Evolutionary conservation across 1,284 basidiomycete species (phyloP), one percentile per base, ranked within the genome.

Genomic region (Thecaphora thlaspeos): DNA sequence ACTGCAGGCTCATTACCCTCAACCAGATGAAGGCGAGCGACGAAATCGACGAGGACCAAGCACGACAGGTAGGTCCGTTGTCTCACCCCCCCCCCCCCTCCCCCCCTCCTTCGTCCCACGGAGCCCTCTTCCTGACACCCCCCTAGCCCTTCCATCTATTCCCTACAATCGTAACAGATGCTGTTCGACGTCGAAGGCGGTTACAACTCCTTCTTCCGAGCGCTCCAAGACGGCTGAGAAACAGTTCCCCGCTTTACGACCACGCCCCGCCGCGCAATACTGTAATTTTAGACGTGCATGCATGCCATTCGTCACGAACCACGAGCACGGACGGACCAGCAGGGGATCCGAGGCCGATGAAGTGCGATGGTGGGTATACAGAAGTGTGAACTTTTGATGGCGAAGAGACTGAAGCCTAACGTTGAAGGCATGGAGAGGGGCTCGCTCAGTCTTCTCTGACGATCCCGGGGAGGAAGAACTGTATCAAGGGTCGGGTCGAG

Each of bases 1-100:
- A 30, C n/a, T 36, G 3, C 61, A 93, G 91, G 92, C 83, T 97
- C 38, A 98, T 98, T 71, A 90, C 89, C 4, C 83, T 98, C 38
- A 98, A 98, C 70, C 88, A 87, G 2, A 95, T 97, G 91, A 91
- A 91, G 76, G 95, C 91, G 5, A 91, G 90, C 24, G 94, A 97
- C 71, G 92, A 96, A 79, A 88, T 98, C 46, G 88, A 89, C 1
- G 93, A 98, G 55, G 93, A 97, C 66, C 92, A 98, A 75, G 88
- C 90, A 1, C 82, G 95, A 53, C 92, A 96, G 83, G 91, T 89
- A 53, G 17, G 32, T 28, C 26, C 26, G 26, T 11, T 28, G 47
- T 82, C 71, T 40, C 3, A n/a, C 17, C 24, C 12, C 17, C 7
- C 34, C 10, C 21, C 8, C 10, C 2, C 28, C 44, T 43, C 28